Conservation (phyloP, 331 rosid species). For the Saraca asoca region DNA sequence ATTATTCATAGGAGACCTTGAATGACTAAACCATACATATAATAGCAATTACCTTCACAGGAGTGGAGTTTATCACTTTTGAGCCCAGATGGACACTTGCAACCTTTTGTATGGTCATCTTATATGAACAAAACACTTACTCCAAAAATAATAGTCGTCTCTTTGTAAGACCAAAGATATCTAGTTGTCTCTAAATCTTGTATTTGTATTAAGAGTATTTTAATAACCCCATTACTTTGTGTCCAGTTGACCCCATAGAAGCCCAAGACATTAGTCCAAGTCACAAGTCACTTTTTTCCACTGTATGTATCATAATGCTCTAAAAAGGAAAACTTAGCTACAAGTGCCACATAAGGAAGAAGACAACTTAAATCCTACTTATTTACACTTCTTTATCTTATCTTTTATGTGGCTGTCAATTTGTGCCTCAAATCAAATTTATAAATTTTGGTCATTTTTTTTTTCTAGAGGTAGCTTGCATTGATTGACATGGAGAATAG, state of each 20-base stretch:
- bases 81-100: conserved; percentile 89
- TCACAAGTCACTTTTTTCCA: conserved; percentile 64
- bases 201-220: conserved; percentile 46
- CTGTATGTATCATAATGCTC: background rate
- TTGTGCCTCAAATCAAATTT: conserved; percentile 3
- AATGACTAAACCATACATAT: conserved; percentile 4
- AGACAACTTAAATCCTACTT: conserved; percentile 35
- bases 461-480: conserved; percentile 38
- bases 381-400: background rate
- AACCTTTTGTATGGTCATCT: conserved; percentile 73
- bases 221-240: conserved; percentile 29
- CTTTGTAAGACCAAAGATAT: conserved; percentile 63
- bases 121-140: conserved; percentile 40
- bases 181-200: conserved; percentile 38
- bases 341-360: conserved; percentile 12
- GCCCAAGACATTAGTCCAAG: conserved; percentile 56
- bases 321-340: conserved; percentile 35
- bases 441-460: conserved; percentile 30
- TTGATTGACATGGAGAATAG: conserved; percentile 43
- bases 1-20: background rate
- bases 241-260: conserved; percentile 39
- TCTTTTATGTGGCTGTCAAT: background rate
- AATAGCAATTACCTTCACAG: conserved; percentile 70
- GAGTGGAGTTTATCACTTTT: conserved; percentile 70
- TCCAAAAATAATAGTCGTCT: conserved; percentile 38